Conservation (phyloP, 345 rosid species). For the Camelina sativa region DNA sequence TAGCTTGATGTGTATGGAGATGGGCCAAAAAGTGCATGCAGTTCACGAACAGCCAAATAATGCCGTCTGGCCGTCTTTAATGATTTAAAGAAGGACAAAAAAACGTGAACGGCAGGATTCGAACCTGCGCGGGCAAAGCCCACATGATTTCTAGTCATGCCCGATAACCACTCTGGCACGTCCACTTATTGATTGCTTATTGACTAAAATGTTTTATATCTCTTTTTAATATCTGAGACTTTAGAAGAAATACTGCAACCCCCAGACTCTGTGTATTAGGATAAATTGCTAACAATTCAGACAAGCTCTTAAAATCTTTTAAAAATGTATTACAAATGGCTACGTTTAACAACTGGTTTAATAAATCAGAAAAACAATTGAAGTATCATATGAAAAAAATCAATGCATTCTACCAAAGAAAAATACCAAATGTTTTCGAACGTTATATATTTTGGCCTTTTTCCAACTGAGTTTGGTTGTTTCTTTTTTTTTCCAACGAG, state of each 20-base stretch:
- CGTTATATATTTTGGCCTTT: no score
- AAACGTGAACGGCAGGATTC: constrained; percentile 64
- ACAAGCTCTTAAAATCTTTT: neutral
- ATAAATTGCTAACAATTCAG: no score
- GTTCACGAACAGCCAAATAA: no score
- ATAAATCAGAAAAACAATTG: neutral
- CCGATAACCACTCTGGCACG: constrained; percentile 60
- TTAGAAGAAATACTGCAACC: neutral
- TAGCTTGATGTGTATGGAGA: neutral
- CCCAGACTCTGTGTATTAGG: neutral
- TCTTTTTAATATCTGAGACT: no score
- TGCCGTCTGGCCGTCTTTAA: no score
- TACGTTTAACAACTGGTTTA: neutral
- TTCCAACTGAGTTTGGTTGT: no score
- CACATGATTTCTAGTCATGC: constrained; percentile 95
- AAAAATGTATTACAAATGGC: neutral
- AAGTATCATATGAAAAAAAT: neutral
- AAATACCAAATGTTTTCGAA: no score
- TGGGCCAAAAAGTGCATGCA: no score
- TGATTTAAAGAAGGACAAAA: neutral
- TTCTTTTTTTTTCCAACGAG: no score
- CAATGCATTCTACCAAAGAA: neutral
- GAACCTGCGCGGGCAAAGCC: constrained; percentile 93
- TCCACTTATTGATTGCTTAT: constrained; percentile 5
- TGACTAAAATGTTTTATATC: no score